These are phyloP conservation scores for Chrysoporthe puriensis DNA, from an alignment of 2,329 filamentous ascomycete genomes.

Conservation along the genomic window DNA sequence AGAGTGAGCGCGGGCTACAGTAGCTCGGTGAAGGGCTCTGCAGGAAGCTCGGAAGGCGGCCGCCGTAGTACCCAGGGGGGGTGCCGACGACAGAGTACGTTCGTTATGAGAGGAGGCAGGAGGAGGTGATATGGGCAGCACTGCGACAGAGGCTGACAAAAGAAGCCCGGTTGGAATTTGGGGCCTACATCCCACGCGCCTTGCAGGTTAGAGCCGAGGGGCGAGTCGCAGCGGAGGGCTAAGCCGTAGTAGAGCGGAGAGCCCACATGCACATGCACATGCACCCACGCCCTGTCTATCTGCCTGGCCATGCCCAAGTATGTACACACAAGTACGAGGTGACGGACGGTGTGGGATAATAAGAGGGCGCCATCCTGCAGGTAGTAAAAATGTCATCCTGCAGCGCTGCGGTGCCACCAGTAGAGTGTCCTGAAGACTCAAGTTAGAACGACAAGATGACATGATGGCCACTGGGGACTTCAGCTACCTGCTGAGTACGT, in stretches of 20 bases:
- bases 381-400: background rate
- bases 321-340: too few relatives aligned
- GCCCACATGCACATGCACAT: background rate
- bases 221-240: background rate
- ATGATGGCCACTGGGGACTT: too few relatives aligned
- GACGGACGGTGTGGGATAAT: too few relatives aligned
- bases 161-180: conserved; percentile 1
- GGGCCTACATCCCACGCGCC: background rate
- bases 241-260: background rate
- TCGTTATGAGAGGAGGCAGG: background rate
- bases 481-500: too few relatives aligned
- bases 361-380: background rate
- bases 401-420: background rate
- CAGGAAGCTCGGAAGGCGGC: background rate
- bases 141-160: background rate
- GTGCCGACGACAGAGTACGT: background rate
- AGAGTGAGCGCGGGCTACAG: background rate
- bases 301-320: too few relatives aligned
- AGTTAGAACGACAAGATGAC: too few relatives aligned
- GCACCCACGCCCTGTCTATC: background rate
- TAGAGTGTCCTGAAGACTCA: too few relatives aligned
- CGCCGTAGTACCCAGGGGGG: background rate
- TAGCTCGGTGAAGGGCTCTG: background rate
- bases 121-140: background rate
- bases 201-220: conserved; percentile 10